Evolutionary conservation across 768 basidiomycete genomes (phyloP), one percentile per base, ranked within the genome.

Genomic region (Mycena maculata): DNA sequence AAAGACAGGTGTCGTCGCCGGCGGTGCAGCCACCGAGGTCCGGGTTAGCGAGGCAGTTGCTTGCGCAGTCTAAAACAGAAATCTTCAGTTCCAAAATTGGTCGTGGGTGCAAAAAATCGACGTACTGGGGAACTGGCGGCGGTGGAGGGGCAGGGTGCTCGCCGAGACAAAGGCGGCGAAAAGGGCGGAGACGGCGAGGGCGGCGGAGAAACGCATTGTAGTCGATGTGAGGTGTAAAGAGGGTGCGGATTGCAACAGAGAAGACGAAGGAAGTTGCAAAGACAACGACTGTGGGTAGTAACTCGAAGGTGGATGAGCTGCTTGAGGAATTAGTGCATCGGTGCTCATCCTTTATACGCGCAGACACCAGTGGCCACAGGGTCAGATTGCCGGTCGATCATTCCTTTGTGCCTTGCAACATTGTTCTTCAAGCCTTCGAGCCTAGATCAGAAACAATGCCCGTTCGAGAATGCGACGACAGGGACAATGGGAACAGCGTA

Each of bases 1-100:
- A 92, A 31, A 90, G 78, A 71, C 92, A 94, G 28, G 70, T 68
- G 73, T 85, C 79, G 78, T 92, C 87, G n/a, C 76, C 76, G 4
- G 75, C 11, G 16, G 59, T 16, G 79, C 92, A 93, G 63, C 68
- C 71, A 45, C 79, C 86, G 22, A 80, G 68, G 70, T 84, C 73
- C 33, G 87, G 82, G 61, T 66, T 75, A 9, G 76, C 54, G 10
- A 91, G 70, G 77, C 92, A 93, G 20, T 75, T 0, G 0, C 18
- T 20, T 3, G 88, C 84, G 72, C 91, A 92, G 58, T 44, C 90
- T 92, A 67, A 44, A 23, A 28, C 58, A 22, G 41, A 30, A 15
- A 58, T 11, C 31, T 42, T 30, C 18, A 38, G 41, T 7, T 4
- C 15, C 3, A 13, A 25, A 45, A 42, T 13, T 36, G 13, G 8